These are phyloP conservation scores for Trichothecium sympodiale DNA, from an alignment of 2,329 filamentous ascomycete genomes.

Conservation along the genomic window DNA sequence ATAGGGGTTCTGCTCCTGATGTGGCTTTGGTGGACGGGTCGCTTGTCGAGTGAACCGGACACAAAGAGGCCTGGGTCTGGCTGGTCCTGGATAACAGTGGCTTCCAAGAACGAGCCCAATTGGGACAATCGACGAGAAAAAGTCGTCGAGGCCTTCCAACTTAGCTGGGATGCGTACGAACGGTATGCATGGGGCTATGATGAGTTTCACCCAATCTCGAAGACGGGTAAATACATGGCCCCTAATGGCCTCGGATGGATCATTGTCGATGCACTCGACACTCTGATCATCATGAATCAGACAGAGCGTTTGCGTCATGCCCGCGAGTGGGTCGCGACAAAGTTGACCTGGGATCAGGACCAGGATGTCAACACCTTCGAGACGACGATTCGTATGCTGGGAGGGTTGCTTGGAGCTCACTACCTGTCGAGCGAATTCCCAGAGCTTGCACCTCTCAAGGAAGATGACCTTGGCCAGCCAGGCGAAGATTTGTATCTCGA, in stretches of 20 bases:
- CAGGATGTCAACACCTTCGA: constrained; percentile 97
- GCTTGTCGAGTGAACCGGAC: constrained; percentile 31
- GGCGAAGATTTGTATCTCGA: constrained; percentile 92
- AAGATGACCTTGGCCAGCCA: constrained; percentile 59
- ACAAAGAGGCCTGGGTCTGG: constrained; percentile 18
- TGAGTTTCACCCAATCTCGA: constrained; percentile 75
- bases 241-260: constrained; percentile 91
- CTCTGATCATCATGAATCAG: constrained; percentile 96
- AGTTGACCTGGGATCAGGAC: constrained; percentile 77
- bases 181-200: constrained; percentile 91
- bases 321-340: constrained; percentile 75
- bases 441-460: constrained; percentile 60
- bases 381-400: constrained; percentile 95
- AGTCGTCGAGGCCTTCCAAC: constrained; percentile 79
- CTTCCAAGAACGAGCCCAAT: constrained; percentile 40
- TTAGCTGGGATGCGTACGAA: constrained; percentile 90
- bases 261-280: constrained; percentile 91
- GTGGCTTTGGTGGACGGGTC: constrained; percentile 49
- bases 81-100: constrained; percentile 48
- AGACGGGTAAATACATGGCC: constrained; percentile 74
- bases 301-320: constrained; percentile 77
- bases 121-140: constrained; percentile 70
- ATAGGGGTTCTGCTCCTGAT: constrained; percentile 39
- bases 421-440: constrained; percentile 83
- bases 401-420: constrained; percentile 83